Evolutionary conservation across 208 protist species (phyloP).

Genomic region (Leishmania tropica): DNA sequence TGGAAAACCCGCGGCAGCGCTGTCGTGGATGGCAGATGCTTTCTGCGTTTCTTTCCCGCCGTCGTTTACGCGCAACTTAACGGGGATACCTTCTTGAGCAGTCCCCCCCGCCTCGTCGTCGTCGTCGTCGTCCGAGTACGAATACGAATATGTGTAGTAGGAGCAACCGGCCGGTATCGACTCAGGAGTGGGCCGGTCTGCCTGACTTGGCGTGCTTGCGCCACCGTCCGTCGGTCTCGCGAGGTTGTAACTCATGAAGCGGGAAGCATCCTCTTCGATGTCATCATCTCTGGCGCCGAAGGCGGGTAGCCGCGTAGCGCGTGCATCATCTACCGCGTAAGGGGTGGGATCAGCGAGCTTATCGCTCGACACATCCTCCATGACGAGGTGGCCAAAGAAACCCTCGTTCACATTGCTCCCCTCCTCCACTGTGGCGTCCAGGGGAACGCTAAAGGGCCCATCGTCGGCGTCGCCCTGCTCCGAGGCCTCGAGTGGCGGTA

Average conservation of each 20-base stretch:
- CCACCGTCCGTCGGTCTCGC: not conserved
- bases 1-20: not conserved
- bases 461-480: not conserved
- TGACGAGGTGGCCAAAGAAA: conserved; percentile 2
- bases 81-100: not conserved
- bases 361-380: conserved; percentile 25
- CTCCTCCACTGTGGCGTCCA: not conserved
- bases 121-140: conserved; percentile 7
- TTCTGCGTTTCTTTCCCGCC: not conserved
- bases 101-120: not conserved
- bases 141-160: conserved; percentile 28
- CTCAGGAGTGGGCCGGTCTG: not conserved
- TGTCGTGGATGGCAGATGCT: not conserved
- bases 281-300: not conserved
- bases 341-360: not conserved
- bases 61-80: not conserved
- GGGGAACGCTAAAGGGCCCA: not conserved
- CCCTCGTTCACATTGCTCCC: not conserved
- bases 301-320: not conserved
- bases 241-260: not conserved
- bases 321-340: not conserved
- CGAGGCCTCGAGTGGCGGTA: not conserved
- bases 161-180: conserved; percentile 14
- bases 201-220: not conserved
- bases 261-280: not conserved